phyloP scores from a whole-genome alignment of 2,329 filamentous ascomycete genomes.

The Alternaria conjuncta region DNA sequence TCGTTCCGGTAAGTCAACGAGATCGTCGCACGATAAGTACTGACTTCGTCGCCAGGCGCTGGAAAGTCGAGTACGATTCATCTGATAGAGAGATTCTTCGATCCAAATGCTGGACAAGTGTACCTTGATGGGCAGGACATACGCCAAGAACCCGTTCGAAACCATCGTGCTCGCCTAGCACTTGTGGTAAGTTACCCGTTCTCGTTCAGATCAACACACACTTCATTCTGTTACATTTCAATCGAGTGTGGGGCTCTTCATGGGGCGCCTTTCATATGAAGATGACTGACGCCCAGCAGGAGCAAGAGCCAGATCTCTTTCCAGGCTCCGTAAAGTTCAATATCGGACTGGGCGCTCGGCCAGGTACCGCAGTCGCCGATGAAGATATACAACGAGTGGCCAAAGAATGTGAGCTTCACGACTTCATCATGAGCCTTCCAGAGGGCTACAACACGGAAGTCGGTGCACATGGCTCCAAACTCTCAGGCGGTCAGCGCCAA shows the following conservation, averaged over 20 bases:
- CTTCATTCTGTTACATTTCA: background rate
- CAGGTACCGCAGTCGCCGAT: constrained; percentile 27
- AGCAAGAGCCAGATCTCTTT: constrained; percentile 56
- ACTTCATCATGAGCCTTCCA: constrained; percentile 55
- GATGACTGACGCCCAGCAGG: constrained; percentile 11
- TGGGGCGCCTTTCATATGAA: background rate
- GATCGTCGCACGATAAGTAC: background rate
- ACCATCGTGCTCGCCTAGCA: constrained; percentile 49
- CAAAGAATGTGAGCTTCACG: constrained; percentile 53
- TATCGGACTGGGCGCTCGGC: constrained; percentile 49
- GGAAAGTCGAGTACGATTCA: constrained; percentile 55
- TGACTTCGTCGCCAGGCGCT: constrained; percentile 33
- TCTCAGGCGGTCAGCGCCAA: constrained; percentile 56
- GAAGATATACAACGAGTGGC: constrained; percentile 46
- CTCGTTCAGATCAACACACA: background rate
- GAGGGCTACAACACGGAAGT: constrained; percentile 57
- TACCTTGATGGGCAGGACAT: constrained; percentile 53
- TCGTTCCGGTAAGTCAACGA: constrained; percentile 38
- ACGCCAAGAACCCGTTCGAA: constrained; percentile 44
- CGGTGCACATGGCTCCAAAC: constrained; percentile 50
- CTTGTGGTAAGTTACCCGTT: constrained; percentile 43
- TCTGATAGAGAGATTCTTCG: constrained; percentile 57
- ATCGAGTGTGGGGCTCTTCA: background rate
- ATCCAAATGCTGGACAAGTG: constrained; percentile 49
- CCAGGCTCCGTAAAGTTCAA: constrained; percentile 54